Conservation (phyloP, 768 basidiomycete species). For the Suillus plorans region DNA sequence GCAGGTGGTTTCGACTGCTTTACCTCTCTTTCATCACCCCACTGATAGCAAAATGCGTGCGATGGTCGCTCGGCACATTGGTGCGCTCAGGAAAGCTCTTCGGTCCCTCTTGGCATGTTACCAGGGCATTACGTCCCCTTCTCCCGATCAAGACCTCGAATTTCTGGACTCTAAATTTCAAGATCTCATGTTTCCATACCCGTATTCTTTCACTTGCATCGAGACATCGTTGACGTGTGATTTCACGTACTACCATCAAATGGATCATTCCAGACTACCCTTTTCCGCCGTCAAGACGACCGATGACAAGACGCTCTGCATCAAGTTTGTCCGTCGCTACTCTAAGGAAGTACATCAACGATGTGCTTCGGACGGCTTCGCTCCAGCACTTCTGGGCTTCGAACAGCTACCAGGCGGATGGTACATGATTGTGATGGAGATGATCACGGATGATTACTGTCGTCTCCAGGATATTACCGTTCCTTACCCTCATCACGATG, state of each 20-base stretch:
- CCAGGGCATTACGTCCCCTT: not conserved
- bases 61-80: conserved; percentile 21
- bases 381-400: conserved; percentile 23
- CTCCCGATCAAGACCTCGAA: not conserved
- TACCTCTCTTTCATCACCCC: conserved; percentile 24
- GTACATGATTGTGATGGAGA: conserved; percentile 22
- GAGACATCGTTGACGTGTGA: not conserved
- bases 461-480: not conserved
- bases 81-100: conserved; percentile 27
- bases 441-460: conserved; percentile 8
- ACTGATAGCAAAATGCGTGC: conserved; percentile 18
- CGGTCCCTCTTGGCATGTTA: conserved; percentile 24
- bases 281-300: not conserved
- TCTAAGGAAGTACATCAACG: conserved; percentile 16
- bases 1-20: conserved; percentile 23
- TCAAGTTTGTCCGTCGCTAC: conserved; percentile 18
- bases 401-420: conserved; percentile 21
- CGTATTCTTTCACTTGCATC: not conserved
- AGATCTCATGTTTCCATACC: not conserved
- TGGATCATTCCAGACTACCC: not conserved
- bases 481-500: not conserved
- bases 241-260: not conserved
- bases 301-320: not conserved
- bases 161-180: not conserved
- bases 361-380: conserved; percentile 18